Evolutionary conservation across 169 alveolate genomes (phyloP), one percentile per base, ranked within the genome.

Genomic region (Plasmodium vinckei): DNA sequence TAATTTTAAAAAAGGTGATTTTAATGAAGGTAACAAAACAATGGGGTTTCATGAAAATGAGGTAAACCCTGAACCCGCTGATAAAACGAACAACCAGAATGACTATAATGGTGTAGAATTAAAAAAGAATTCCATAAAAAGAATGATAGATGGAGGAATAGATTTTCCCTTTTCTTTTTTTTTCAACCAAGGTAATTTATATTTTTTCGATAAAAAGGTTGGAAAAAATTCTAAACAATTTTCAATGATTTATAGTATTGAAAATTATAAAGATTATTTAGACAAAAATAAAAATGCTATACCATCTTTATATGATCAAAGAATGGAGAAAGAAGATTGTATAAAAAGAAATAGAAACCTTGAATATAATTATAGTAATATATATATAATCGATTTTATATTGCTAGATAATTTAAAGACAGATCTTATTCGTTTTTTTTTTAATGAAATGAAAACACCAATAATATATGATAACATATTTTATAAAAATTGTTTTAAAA

Each of bases 381-480:
- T 70, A 19, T 86, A 17, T 70, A 46, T 86, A 17, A 39, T 86
- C 17, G 75, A 86, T 10, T 86, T 86, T 86, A 23, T 86, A 39
- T 44, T 86, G 12, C 23, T 86, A 39, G 87, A 86, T 47, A 68
- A 86, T n/a, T 59, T 33, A 5, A 86, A 70, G 27, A 68, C 91
- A 19, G 91, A 86, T 49, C n/a, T 71, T 13, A 70, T 86, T 33
- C 15, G 91, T 13, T 60, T 59, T 13, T 59, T 86, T 42, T 86
- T 86, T 49, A 86, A 77, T 19, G 91, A 86, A 70, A 4, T 70
- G 33, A 86, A 69, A 15, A 86, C 91, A 15, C 91, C 91, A 7
- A 70, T 86, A 69, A 86, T 86, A 60, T 69, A 86, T 70, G 91
- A 86, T 47, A 86, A 13, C n/a, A 33, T 86, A 59, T 86, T 86